These are phyloP conservation scores for Chamaecrista fasciculata DNA, from an alignment of 306 rosid genomes.

Conservation along the genomic window DNA sequence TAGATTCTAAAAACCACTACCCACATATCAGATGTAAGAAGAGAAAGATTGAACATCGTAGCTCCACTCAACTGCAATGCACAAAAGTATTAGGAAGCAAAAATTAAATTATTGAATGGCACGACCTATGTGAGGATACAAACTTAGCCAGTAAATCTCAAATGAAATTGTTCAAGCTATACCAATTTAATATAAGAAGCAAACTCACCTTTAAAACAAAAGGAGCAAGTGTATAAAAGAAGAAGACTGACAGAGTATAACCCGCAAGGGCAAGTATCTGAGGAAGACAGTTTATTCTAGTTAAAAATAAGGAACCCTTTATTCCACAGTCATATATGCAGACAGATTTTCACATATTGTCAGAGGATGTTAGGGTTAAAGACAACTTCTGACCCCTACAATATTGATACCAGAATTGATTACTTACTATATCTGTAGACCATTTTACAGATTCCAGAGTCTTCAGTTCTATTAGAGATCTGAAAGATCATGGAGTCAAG, in stretches of 20 bases:
- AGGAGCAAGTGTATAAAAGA: constrained; percentile 30
- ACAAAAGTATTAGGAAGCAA: not conserved
- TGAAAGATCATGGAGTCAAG: constrained; percentile 32
- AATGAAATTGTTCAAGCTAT: not conserved
- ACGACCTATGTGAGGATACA: not conserved
- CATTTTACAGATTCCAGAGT: constrained; percentile 49
- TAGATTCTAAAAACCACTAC: constrained; percentile 33
- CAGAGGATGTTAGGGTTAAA: not conserved
- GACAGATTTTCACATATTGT: not conserved
- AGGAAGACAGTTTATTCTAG: not conserved
- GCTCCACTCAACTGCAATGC: constrained; percentile 35
- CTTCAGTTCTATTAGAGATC: constrained; percentile 54
- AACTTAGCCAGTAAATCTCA: not conserved
- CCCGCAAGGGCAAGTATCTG: constrained; percentile 33
- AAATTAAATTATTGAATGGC: not conserved
- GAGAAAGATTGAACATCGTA: constrained; percentile 39
- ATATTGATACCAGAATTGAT: not conserved
- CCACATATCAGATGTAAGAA: constrained; percentile 41
- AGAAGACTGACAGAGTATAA: constrained; percentile 29
- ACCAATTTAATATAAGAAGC: too few species aligned
- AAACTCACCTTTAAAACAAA: constrained; percentile 41
- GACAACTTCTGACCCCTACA: not conserved
- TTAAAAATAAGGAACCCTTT: not conserved
- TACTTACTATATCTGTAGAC: constrained; percentile 58
- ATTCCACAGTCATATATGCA: not conserved